Evolutionary conservation across 1,139 yeast species (phyloP).

Genomic region (Magnusiomyces sp.): DNA sequence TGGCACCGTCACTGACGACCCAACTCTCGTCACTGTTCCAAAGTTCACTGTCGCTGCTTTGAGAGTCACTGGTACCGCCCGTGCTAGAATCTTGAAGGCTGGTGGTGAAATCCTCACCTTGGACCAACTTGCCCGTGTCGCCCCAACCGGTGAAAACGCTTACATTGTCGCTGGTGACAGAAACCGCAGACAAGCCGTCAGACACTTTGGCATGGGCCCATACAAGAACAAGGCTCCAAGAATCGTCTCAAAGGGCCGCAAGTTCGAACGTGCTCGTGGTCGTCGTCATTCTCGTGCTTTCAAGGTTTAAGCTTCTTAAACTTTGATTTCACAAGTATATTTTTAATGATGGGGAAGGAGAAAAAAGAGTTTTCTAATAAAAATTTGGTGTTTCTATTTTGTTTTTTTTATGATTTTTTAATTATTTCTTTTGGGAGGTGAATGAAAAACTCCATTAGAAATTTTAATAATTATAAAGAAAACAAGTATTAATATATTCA

Average conservation of each 20-base stretch:
- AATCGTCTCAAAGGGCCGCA: conserved; percentile 95
- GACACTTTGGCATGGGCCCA: conserved; percentile 99
- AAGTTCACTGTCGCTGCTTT: conserved; percentile 97
- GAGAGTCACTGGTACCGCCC: conserved; percentile 98
- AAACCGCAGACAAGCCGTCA: conserved; percentile 97
- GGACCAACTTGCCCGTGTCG: conserved; percentile 97
- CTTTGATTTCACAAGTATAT: not conserved
- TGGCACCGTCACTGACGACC: conserved; percentile 98
- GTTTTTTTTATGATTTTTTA: too few species aligned
- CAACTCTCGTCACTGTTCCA: conserved; percentile 90
- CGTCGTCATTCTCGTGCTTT: conserved; percentile 98
- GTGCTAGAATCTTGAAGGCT: conserved; percentile 92
- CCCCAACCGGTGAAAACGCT: conserved; percentile 99
- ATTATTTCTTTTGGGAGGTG: too few species aligned
- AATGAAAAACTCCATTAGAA: too few species aligned
- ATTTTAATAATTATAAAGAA: too few species aligned
- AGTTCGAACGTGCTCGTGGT: conserved; percentile 99
- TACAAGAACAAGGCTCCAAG: conserved; percentile 99
- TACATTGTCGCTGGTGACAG: conserved; percentile 98
- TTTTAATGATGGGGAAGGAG: too few species aligned
- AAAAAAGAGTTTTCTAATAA: too few species aligned
- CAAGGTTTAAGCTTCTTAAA: conserved; percentile 76
- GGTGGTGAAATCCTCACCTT: conserved; percentile 99
- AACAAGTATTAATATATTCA: too few species aligned
- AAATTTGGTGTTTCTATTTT: too few species aligned